Evolutionary conservation across 192 early-diverging fungal species (phyloP), one percentile per base, ranked within the genome.

Genomic region (Mortierella antarctica): DNA sequence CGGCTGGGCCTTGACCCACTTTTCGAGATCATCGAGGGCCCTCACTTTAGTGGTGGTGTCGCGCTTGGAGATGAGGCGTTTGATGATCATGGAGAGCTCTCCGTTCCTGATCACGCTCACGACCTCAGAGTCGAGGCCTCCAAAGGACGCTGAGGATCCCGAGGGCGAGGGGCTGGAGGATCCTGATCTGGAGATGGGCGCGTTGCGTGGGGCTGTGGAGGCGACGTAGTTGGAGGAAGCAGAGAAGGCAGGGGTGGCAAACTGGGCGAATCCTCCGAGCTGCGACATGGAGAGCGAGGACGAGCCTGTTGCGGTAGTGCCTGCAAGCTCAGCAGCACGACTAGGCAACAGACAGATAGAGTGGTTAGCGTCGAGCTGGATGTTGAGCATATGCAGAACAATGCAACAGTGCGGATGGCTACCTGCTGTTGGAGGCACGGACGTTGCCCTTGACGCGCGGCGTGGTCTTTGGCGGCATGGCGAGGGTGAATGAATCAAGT

Each of bases 361-460:
- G 31, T 31, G 31, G 31, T 31, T 3, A 75, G 50, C 85, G 83
- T 57, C 68, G 80, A 4, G 73, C 66, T 52, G 68, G 73, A 47
- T 83, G 64, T 44, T 7, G n/a, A 70, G 23, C 31, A 62, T 23
- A 21, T 71, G 60, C n/a, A 48, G 31, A 46, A 60, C 53, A 44
- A 68, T 46, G 82, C 81, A 4, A 83, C 84, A 40, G 76, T 71
- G 48, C 82, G 82, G 48, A 83, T 86, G 82, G 17, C 63, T 91
- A 95, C 95, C 94, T 95, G 90, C 92, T 94, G 71, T 89, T 95
- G 17, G 95, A 92, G 20, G 95, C 93, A 75, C 94, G 90, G 56
- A 91, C 85, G 73, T 95, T 95, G 60, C 95, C 94, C 85, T 96
- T 97, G 51, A 92, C 91, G 66, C 93, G 87, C 44, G 90, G 86